Conservation (phyloP, 2,329 filamentous ascomycete species). For the Cryphonectria carpinicola region DNA sequence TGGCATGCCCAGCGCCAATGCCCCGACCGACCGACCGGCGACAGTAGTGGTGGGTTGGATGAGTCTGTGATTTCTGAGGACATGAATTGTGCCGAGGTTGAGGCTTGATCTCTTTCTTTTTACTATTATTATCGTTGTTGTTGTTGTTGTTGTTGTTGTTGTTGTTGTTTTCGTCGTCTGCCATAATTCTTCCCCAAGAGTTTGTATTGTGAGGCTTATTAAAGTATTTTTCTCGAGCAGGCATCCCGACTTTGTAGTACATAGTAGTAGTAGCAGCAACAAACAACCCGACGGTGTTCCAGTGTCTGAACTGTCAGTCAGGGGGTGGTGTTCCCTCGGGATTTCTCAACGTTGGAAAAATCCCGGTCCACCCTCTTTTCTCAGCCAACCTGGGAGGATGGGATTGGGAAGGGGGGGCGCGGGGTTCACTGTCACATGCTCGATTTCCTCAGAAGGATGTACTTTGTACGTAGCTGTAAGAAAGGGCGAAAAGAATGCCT, state of each 20-base stretch:
- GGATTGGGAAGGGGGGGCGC: no score
- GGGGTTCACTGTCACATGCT: neutral
- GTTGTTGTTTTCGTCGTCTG: no score
- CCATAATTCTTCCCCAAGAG: no score
- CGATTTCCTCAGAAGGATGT: neutral
- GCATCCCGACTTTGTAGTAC: neutral
- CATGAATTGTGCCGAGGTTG: no score
- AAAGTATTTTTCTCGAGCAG: neutral
- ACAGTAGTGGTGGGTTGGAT: neutral
- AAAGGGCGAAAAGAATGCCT: neutral
- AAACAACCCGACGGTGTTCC: neutral
- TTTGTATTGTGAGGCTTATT: no score
- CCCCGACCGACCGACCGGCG: no score
- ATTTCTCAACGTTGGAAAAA: neutral
- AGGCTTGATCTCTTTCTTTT: no score
- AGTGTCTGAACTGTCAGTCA: slow-evolving; percentile 1
- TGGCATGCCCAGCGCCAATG: neutral
- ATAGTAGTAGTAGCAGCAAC: neutral
- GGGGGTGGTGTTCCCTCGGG: slow-evolving; percentile 7
- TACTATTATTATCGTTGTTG: no score
- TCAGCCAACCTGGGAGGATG: neutral
- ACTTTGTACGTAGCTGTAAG: neutral
- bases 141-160: no score
- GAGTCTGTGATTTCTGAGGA: no score
- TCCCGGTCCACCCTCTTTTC: neutral